These are phyloP conservation scores for Chaetomium globosum DNA, from an alignment of 2,329 filamentous ascomycete genomes.

Conservation along the genomic window DNA sequence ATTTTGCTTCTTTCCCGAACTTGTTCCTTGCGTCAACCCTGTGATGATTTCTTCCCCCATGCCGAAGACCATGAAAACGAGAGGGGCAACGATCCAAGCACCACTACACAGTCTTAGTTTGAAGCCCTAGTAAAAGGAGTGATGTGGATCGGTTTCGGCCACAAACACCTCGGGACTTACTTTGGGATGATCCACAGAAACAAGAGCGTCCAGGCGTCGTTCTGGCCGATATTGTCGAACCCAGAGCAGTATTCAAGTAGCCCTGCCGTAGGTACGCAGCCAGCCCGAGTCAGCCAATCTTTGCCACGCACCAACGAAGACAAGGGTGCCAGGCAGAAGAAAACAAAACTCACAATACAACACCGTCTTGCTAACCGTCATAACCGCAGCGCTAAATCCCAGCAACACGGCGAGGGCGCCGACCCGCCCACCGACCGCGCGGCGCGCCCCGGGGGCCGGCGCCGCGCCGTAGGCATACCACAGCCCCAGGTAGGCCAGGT, in stretches of 20 bases:
- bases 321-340: not conserved
- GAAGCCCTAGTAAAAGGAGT: no score
- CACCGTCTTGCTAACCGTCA: conserved; percentile 65
- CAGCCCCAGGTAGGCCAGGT: conserved; percentile 42
- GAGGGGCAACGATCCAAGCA: conserved; percentile 57
- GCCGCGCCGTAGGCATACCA: conserved; percentile 37
- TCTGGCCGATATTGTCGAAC: conserved; percentile 62
- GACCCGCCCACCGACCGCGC: conserved; percentile 46
- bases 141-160: not conserved
- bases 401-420: conserved; percentile 53
- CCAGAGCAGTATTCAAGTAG: conserved; percentile 59
- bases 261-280: conserved; percentile 45
- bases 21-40: conserved; percentile 43
- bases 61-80: conserved; percentile 53
- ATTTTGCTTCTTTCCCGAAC: not conserved
- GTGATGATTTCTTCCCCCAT: conserved; percentile 55
- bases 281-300: not conserved
- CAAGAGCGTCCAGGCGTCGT: conserved; percentile 49
- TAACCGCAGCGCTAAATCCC: conserved; percentile 57
- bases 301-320: not conserved
- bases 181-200: conserved; percentile 62
- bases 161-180: conserved; percentile 44
- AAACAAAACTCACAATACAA: conserved; percentile 57
- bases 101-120: conserved; percentile 46
- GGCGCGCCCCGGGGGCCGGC: conserved; percentile 34